A percentile compares a stretch with the other conserved stretches of the same genome.
Conservation (phyloP, 305 asterid species). For the Caryopteris hybrid region DNA sequence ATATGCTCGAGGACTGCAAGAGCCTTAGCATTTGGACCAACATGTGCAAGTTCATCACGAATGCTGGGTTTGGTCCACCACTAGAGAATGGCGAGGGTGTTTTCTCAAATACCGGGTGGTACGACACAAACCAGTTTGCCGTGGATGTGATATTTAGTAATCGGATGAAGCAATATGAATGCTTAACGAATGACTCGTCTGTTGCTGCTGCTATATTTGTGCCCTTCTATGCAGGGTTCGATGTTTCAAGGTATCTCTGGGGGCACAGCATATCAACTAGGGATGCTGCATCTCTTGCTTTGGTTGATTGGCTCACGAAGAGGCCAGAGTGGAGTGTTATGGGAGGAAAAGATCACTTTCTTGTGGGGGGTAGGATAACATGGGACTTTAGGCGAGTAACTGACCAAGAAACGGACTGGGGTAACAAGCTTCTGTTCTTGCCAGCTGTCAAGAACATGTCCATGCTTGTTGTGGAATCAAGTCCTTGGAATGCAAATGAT, state of each 20-base stretch:
- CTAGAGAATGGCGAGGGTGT: constrained; percentile 65
- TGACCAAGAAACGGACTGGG: constrained; percentile 64
- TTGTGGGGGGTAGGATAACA: constrained; percentile 79
- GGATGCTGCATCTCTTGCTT: constrained; percentile 69
- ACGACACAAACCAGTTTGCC: constrained; percentile 80
- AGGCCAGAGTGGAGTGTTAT: constrained; percentile 73
- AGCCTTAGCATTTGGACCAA: constrained; percentile 75
- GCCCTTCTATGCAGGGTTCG: constrained; percentile 85
- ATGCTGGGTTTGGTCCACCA: constrained; percentile 75
- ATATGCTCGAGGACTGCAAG: constrained; percentile 72
- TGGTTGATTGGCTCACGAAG: constrained; percentile 62
- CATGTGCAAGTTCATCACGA: constrained; percentile 70
- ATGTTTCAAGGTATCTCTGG: constrained; percentile 75
- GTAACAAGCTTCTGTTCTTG: constrained; percentile 66
- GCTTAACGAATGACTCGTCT: constrained; percentile 74
- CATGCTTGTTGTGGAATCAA: constrained; percentile 80
- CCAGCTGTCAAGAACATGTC: constrained; percentile 79
- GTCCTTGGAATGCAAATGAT: constrained; percentile 78
- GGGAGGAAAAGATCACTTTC: constrained; percentile 88
- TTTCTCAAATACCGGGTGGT: constrained; percentile 77
- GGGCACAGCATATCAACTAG: constrained; percentile 55
- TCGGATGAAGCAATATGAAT: constrained; percentile 74
- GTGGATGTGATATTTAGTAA: constrained; percentile 70
- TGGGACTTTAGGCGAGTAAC: constrained; percentile 79
- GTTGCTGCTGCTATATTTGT: constrained; percentile 83